A percentile compares a stretch with the other conserved stretches of the same genome.
Evolutionary conservation across 2,329 filamentous ascomycete species (phyloP).

Genomic region (Fusarium austroafricanum): DNA sequence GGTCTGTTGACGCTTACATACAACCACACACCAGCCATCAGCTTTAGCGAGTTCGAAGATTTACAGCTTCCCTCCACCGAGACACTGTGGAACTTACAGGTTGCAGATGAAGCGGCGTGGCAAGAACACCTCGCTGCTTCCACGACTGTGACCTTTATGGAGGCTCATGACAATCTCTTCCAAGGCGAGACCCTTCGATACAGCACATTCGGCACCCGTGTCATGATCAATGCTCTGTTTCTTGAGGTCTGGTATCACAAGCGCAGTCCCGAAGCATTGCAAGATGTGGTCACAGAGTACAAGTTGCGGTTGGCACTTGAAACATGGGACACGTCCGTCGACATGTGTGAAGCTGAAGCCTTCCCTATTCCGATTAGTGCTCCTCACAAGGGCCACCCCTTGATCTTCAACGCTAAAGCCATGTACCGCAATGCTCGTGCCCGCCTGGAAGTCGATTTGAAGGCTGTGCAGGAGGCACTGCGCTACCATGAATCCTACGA

Average conservation of each 20-base stretch:
- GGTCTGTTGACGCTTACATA: constrained; percentile 94
- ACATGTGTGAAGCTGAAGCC: constrained; percentile 90
- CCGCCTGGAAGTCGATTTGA: constrained; percentile 93
- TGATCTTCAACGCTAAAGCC: constrained; percentile 98
- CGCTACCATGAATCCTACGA: constrained; percentile 98
- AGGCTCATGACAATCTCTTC: constrained; percentile 95
- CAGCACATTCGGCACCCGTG: constrained; percentile 95
- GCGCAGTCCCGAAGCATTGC: constrained; percentile 95
- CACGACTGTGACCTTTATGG: constrained; percentile 85
- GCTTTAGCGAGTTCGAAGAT: constrained; percentile 97
- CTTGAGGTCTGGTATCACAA: constrained; percentile 99
- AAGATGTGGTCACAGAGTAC: constrained; percentile 98
- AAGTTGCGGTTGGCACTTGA: constrained; percentile 95
- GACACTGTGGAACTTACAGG: constrained; percentile 89
- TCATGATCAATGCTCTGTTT: constrained; percentile 99
- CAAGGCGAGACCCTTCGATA: constrained; percentile 91
- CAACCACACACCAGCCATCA: constrained; percentile 97
- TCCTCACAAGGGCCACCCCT: constrained; percentile 93
- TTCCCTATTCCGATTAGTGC: constrained; percentile 90
- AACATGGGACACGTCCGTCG: constrained; percentile 98
- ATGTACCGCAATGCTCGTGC: constrained; percentile 95
- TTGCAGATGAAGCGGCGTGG: constrained; percentile 84
- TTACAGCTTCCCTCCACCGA: constrained; percentile 93
- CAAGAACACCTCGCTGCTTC: constrained; percentile 78
- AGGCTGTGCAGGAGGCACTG: constrained; percentile 94